phyloP scores from a whole-genome alignment of 305 asterid genomes.

The Fraxinus latifolia region DNA sequence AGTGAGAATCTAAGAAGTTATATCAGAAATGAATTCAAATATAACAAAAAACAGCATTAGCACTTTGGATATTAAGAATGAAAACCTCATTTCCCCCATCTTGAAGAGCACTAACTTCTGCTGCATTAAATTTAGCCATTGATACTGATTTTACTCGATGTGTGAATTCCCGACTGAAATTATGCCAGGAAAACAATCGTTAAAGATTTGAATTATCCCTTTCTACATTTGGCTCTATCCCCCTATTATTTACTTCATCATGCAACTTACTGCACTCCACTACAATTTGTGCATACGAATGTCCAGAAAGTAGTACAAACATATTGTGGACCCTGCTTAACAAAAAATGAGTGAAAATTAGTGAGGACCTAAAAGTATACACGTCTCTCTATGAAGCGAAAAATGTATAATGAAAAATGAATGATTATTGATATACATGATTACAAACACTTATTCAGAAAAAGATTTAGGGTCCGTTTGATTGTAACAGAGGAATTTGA shows the following conservation, averaged over 20 bases:
- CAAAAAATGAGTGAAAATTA: neutral
- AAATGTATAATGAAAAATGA: neutral
- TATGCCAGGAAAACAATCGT: neutral
- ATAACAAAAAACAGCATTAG: neutral
- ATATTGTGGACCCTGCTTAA: conserved; percentile 88
- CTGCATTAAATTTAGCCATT: conserved; percentile 72
- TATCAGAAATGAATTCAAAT: neutral
- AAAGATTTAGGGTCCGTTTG: too few species aligned
- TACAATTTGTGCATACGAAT: conserved; percentile 83
- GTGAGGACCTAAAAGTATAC: neutral
- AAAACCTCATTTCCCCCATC: conserved; percentile 89
- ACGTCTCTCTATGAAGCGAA: neutral
- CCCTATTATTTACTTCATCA: neutral
- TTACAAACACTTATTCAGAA: neutral
- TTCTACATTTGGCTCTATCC: neutral
- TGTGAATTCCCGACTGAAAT: conserved; percentile 74
- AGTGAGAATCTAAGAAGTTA: neutral
- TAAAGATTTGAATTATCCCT: neutral
- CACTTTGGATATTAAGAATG: neutral
- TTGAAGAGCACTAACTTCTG: conserved; percentile 72
- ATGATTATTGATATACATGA: neutral
- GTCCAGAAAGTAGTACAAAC: conserved; percentile 93
- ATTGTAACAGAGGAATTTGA: too few species aligned
- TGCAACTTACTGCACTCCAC: conserved; percentile 87
- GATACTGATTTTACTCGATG: conserved; percentile 95